Evolutionary conservation across 768 basidiomycete genomes (phyloP).

Genomic region (Candolleomyces eurysporus): DNA sequence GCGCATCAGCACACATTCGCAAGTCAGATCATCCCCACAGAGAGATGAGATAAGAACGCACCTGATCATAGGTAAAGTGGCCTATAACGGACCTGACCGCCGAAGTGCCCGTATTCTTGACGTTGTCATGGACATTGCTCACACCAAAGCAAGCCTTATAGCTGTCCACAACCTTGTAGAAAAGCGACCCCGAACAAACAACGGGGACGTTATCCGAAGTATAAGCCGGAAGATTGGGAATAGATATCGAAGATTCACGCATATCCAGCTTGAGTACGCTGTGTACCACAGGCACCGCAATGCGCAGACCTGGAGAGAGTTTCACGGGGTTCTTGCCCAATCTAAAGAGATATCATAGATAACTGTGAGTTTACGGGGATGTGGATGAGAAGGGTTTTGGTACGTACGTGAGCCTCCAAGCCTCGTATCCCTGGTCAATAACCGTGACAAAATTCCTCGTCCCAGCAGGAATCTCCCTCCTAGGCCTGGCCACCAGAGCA

Average conservation of each 20-base stretch:
- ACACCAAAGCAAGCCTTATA: slow-evolving; percentile 54
- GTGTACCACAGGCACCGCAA: slow-evolving; percentile 46
- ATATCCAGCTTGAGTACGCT: slow-evolving; percentile 43
- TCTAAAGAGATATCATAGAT: slow-evolving; percentile 17
- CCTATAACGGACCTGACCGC: slow-evolving; percentile 56
- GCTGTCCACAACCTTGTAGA: slow-evolving; percentile 49
- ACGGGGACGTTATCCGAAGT: slow-evolving; percentile 45
- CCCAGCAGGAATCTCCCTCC: background rate
- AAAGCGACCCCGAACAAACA: slow-evolving; percentile 50
- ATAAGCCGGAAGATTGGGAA: slow-evolving; percentile 38
- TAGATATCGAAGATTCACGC: slow-evolving; percentile 45
- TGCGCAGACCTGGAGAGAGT: slow-evolving; percentile 44
- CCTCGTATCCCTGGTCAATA: slow-evolving; percentile 51
- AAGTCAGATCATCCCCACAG: background rate
- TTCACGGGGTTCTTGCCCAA: slow-evolving; percentile 44
- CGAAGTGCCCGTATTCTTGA: slow-evolving; percentile 51
- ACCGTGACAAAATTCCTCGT: slow-evolving; percentile 43
- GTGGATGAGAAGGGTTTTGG: background rate
- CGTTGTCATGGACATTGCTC: slow-evolving; percentile 46
- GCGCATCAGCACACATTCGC: background rate
- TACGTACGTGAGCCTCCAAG: slow-evolving; percentile 45
- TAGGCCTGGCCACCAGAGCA: background rate
- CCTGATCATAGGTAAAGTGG: slow-evolving; percentile 47
- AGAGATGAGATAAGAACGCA: slow-evolving; percentile 11
- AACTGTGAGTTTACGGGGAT: background rate